Percentiles rank a stretch among this genome's conserved stretches.
Conservation (phyloP, 2,329 filamentous ascomycete genomes). For the Ilyonectria robusta region DNA sequence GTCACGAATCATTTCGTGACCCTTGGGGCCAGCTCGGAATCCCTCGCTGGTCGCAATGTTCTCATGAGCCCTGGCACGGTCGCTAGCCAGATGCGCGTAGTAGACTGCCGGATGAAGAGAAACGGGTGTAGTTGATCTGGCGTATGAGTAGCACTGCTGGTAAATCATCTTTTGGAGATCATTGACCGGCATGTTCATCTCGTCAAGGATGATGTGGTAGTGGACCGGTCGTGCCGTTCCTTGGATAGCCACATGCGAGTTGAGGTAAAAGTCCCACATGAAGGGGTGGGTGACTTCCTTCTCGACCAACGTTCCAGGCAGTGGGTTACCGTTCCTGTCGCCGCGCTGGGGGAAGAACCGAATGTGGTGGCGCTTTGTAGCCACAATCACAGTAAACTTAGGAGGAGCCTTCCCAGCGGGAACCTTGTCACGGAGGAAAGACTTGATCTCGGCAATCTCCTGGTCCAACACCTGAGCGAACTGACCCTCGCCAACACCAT, state of each 20-base stretch:
- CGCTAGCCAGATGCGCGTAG: constrained; percentile 92
- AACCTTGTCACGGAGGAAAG: constrained; percentile 62
- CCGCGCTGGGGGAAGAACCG: constrained; percentile 84
- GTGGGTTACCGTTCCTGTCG: constrained; percentile 85
- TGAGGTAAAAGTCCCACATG: constrained; percentile 87
- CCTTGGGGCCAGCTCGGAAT: constrained; percentile 60
- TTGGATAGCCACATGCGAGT: constrained; percentile 82
- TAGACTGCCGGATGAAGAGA: constrained; percentile 92
- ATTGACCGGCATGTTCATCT: constrained; percentile 76
- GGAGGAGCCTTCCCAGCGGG: constrained; percentile 57
- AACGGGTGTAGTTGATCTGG: constrained; percentile 91
- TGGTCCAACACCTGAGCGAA: constrained; percentile 83
- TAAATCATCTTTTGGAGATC: constrained; percentile 91
- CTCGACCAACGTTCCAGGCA: constrained; percentile 91
- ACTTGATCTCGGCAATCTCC: constrained; percentile 83
- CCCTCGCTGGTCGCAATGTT: constrained; percentile 61
- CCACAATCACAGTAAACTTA: constrained; percentile 88
- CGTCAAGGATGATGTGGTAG: constrained; percentile 91
- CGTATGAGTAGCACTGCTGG: constrained; percentile 94
- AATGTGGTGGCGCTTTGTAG: constrained; percentile 94
- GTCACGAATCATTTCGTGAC: constrained; percentile 56
- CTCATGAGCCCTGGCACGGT: constrained; percentile 84
- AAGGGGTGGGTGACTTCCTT: constrained; percentile 90
- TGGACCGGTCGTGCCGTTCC: constrained; percentile 94
- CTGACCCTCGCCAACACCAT: constrained; percentile 91